Percentiles rank a stretch among this genome's conserved stretches.
These are phyloP conservation scores for Onygenales sp. DNA, from an alignment of 2,329 filamentous ascomycete genomes.

Conservation along the genomic window DNA sequence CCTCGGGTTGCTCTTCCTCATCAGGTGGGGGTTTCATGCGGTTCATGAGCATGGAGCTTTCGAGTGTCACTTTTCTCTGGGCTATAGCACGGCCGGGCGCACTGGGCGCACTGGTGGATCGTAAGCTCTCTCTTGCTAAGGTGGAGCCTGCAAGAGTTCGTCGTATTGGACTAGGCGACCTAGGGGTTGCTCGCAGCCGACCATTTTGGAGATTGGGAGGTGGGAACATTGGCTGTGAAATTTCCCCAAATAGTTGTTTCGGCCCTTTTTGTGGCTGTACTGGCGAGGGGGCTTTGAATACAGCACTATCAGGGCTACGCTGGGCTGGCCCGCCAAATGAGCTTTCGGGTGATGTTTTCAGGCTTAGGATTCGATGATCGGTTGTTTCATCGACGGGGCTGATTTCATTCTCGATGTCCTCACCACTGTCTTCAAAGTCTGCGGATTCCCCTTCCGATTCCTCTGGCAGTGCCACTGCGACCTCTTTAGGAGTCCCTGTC, in stretches of 20 bases:
- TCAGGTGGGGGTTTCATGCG: slow-evolving; percentile 15
- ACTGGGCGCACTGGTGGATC: slow-evolving; percentile 30
- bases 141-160: slow-evolving; percentile 17
- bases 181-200: slow-evolving; percentile 23
- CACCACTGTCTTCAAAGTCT: slow-evolving; percentile 37
- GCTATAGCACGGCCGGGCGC: slow-evolving; percentile 29
- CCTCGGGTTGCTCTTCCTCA: slow-evolving; percentile 21
- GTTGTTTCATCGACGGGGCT: slow-evolving; percentile 21
- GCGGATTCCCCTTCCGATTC: slow-evolving; percentile 24
- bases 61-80: slow-evolving; percentile 30
- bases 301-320: slow-evolving; percentile 28
- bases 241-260: slow-evolving; percentile 36
- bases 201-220: slow-evolving; percentile 24
- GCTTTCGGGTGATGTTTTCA: slow-evolving; percentile 34
- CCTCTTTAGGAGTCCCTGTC: slow-evolving; percentile 12
- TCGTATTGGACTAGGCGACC: slow-evolving; percentile 40
- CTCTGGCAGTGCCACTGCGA: slow-evolving; percentile 22
- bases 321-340: slow-evolving; percentile 32
- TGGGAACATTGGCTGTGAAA: slow-evolving; percentile 29
- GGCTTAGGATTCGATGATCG: slow-evolving; percentile 21
- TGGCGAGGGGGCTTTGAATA: slow-evolving; percentile 30
- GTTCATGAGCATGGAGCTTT: slow-evolving; percentile 22
- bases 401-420: slow-evolving; percentile 36
- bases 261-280: slow-evolving; percentile 18
- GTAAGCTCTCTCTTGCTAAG: slow-evolving; percentile 23